Evolutionary conservation across 2,329 filamentous ascomycete genomes (phyloP), one percentile per base, ranked within the genome.

Genomic region (Aspergillus versicolor): DNA sequence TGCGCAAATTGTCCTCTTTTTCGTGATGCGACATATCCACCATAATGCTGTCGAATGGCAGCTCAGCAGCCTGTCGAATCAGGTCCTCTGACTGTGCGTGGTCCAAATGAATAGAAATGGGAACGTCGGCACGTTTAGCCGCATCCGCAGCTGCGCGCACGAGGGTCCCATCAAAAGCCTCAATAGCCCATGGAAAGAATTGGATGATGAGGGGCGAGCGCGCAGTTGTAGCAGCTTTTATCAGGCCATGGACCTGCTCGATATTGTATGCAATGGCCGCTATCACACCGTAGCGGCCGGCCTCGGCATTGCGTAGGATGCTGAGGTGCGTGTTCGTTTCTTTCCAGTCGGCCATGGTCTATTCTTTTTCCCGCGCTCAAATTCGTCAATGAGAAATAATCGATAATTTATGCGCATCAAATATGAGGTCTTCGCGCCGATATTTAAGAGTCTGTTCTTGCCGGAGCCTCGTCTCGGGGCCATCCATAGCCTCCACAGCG

Each of bases 11-110:
- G 73, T 89, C 87, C 54, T 82, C 86, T 63, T 85, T 85, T 62
- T 88, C 86, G 66, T 88, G 84, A 68, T 90, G 88, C 56, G 81
- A 84, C 87, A 90, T 91, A 72, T 91, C 88, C 0, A 90, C 84
- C 88, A 91, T 90, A 67, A 90, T 89, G 61, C 81, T 84, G 71
- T 90, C 88, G 62, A 90, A 89, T 4, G 55, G 55, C n/a, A 83
- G 79, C 63, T 86, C 80, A 0, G 85, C 86, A 0, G 86, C 85
- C 6, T 75, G 77, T 21, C 81, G 80, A 60, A 88, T 84, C 22
- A 86, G 82, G 57, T 84, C 84, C 4, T 84, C 82, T 12, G 81
- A 83, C 72, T 88, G 85, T 27, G 83, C 84, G 72, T 88, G 86
- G 75, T 88, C 86, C 65, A 88, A 81, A 70, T 88, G 86, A 49